These are phyloP conservation scores for Pichia membranifaciens DNA, from an alignment of 805 yeast species.

Conservation along the genomic window DNA sequence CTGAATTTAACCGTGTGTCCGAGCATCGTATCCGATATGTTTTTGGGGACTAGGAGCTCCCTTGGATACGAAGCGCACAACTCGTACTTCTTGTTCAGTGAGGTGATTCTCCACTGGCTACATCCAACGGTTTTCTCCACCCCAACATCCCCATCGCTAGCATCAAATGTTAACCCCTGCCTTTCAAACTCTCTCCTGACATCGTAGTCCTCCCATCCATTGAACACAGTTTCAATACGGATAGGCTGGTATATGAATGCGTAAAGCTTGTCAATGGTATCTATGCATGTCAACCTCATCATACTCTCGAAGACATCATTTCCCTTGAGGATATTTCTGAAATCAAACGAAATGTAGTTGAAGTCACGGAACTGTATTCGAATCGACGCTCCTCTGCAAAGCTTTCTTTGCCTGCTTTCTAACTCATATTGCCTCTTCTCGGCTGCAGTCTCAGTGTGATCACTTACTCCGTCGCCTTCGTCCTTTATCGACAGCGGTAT, in stretches of 20 bases:
- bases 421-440: conserved; percentile 7
- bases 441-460: conserved; percentile 1
- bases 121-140: conserved; percentile 1
- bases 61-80: conserved; percentile 76
- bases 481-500: not conserved
- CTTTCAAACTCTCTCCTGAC: conserved; percentile 61
- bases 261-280: conserved; percentile 54
- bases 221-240: conserved; percentile 51
- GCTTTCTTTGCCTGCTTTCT: conserved; percentile 8
- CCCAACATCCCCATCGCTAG: conserved; percentile 26
- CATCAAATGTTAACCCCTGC: conserved; percentile 45
- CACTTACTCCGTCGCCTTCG: conserved; percentile 2
- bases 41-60: conserved; percentile 60
- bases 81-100: conserved; percentile 56
- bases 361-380: conserved; percentile 81
- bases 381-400: conserved; percentile 43
- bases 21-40: conserved; percentile 74
- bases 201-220: conserved; percentile 72
- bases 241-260: conserved; percentile 82
- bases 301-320: conserved; percentile 69
- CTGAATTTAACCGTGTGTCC: conserved; percentile 81
- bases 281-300: conserved; percentile 54
- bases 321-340: conserved; percentile 52
- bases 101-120: conserved; percentile 61
- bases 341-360: conserved; percentile 73